phyloP scores from a whole-genome alignment of 1,284 basidiomycete species.

The Ustilago vetiveriae region DNA sequence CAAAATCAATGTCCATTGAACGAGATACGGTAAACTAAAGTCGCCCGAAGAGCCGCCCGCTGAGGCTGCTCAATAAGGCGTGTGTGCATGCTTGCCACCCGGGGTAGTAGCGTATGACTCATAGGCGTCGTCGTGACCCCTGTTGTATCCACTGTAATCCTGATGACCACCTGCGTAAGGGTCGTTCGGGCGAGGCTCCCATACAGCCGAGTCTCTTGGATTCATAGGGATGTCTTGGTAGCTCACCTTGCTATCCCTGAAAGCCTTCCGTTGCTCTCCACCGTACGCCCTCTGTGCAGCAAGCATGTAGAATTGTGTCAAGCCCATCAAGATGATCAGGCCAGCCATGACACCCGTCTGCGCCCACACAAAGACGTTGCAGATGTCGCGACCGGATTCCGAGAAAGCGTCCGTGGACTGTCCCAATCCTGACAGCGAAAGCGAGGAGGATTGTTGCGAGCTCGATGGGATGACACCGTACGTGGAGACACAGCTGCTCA shows the following conservation, averaged over 20 bases:
- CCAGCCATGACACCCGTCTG: constrained; percentile 63
- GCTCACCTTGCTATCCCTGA: constrained; percentile 25
- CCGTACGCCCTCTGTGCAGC: constrained; percentile 60
- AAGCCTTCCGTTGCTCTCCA: constrained; percentile 50
- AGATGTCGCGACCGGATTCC: constrained; percentile 42
- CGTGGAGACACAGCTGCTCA: constrained; percentile 42
- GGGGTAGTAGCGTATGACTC: constrained; percentile 35
- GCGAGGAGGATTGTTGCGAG: constrained; percentile 14
- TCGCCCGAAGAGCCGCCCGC: not conserved
- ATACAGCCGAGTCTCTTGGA: constrained; percentile 51
- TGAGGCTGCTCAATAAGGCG: constrained; percentile 9
- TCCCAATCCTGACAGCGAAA: constrained; percentile 12
- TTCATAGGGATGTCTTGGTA: constrained; percentile 54
- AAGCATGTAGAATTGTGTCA: constrained; percentile 67
- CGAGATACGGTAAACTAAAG: no score
- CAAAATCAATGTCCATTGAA: constrained; percentile 18
- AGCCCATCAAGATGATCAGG: constrained; percentile 57
- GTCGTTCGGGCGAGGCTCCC: constrained; percentile 41
- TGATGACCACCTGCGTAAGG: constrained; percentile 20
- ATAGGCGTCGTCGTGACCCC: constrained; percentile 9
- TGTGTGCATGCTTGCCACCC: constrained; percentile 17
- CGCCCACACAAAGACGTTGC: constrained; percentile 64
- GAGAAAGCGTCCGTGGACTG: constrained; percentile 30
- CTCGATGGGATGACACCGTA: constrained; percentile 43
- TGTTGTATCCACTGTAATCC: not conserved